Evolutionary conservation across 345 rosid species (phyloP), one percentile per base, ranked within the genome.

Genomic region (Sisymbrium altissimum): DNA sequence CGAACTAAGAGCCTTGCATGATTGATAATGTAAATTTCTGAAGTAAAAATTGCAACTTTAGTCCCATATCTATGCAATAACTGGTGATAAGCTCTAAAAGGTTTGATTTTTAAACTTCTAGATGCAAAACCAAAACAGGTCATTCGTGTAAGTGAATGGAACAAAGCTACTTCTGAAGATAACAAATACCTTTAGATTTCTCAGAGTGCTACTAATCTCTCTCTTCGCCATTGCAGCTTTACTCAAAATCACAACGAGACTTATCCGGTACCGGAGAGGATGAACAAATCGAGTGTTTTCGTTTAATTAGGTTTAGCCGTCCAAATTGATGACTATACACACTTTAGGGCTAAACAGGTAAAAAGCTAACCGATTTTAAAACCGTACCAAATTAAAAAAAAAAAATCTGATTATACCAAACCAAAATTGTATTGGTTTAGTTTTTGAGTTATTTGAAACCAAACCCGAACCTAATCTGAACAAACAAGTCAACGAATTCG

Each of bases 191-290:
- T 89, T 94, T 75, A 94, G 82, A 78, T 84, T 92, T 86, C 72
- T 87, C 82, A 94, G 83, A 48, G 97, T 94, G 77, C 78, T 85
- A 60, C 97, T 91, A 32, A 94, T 84, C 86, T 89, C 98, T 29
- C 96, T 89, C 78, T 87, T 92, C 52, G 92, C 88, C 97, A 89
- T 92, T 59, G 12, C 3, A 57, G 72, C 68, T 77, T 3, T 12
- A 27, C 70, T 44, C 40, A 44, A 35, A n/a, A 40, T 29, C 21
- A 35, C 65, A 23, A 44, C 71, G 33, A 70, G 38, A 25, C 49
- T 58, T 27, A 27, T 18, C 68, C 52, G 66, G 12, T 59, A 29
- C 67, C 74, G 67, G 43, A 45, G 46, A 53, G 21, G 32, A 61
- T 15, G 64, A 46, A 45, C 35, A 63, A 43, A 3, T 29, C 54